Conservation (phyloP, 257 asterid species). For the Vinca minor region DNA sequence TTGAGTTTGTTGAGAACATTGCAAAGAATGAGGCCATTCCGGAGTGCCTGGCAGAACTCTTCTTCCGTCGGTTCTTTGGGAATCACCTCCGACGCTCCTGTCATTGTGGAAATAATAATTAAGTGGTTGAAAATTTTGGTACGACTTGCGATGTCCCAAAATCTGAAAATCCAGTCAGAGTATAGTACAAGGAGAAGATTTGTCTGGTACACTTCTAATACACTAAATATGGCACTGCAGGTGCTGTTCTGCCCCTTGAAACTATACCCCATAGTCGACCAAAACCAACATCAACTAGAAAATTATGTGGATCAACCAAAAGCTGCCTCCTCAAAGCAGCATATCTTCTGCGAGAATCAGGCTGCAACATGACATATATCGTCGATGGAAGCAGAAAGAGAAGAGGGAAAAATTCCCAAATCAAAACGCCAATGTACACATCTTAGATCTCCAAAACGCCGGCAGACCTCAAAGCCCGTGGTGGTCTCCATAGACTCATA, state of each 20-base stretch:
- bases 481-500: no score
- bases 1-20: constrained; percentile 92
- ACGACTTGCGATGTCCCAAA: no score
- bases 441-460: constrained; percentile 58
- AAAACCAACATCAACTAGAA: no score
- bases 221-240: no score
- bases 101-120: no score
- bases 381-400: constrained; percentile 52
- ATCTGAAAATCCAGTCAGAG: no score
- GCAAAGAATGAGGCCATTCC: constrained; percentile 92
- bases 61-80: constrained; percentile 64
- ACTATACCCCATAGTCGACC: no score
- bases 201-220: no score
- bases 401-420: constrained; percentile 84
- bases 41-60: constrained; percentile 63
- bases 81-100: constrained; percentile 61
- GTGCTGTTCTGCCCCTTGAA: no score
- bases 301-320: constrained; percentile 77
- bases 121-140: no score
- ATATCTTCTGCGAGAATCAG: constrained; percentile 83
- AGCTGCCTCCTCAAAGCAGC: constrained; percentile 86
- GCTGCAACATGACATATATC: constrained; percentile 88
- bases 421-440: constrained; percentile 88
- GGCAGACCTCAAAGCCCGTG: constrained; percentile 23
- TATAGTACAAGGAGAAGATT: no score